Base-by-base conservation (phyloP, 495 filamentous ascomycete genomes). In the Aspergillus conjunctus region DNA sequence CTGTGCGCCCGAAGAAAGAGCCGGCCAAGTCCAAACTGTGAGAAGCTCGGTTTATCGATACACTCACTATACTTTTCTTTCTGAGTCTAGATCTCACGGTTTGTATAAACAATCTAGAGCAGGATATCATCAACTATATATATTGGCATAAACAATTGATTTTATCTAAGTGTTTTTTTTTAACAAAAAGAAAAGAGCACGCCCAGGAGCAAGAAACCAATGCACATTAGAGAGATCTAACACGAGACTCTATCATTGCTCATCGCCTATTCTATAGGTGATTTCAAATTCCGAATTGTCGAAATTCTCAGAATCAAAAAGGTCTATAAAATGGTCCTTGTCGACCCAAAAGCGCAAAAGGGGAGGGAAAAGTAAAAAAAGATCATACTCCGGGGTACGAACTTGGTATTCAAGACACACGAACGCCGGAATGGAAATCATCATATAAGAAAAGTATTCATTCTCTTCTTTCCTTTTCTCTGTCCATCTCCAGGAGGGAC, bases 1-100 rank as follows among this genome's bases (percentile, higher is more conserved):
- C 76, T 22, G 77, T 74, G 30, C 71, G 79, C n/a, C 64, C 69
- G 11, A 76, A 71, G 67, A 76, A 73, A 56, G 54, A 65, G 9
- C 9, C 48, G 2, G 51, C 57, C 30, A 67, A 65, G 48, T 61
- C 76, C 33, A 80, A 79, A 67, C 51, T 81, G 41, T 81, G 54
- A 73, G 32, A 11, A 18, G 11, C 17, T 4, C n/a, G n/a, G n/a
- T n/a, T 15, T 20, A 49, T 17, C 44, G n/a, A 51, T 1, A 7
- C 3, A 46, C 31, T 10, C 3, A 46, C 31, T 10, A 8, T 11
- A 18, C 15, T 32, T 34, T 26, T n/a, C 8, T 52, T 52, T 7
- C 3, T 26, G 15, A 37, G 9, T 48, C 10, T 33, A 14, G 4
- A 37, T 6, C 5, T 20, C 14, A 6, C 17, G 17, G 44, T 41